Base-by-base conservation (phyloP, 31 red algal species). In the Odonthalia washingtoniensis region DNA sequence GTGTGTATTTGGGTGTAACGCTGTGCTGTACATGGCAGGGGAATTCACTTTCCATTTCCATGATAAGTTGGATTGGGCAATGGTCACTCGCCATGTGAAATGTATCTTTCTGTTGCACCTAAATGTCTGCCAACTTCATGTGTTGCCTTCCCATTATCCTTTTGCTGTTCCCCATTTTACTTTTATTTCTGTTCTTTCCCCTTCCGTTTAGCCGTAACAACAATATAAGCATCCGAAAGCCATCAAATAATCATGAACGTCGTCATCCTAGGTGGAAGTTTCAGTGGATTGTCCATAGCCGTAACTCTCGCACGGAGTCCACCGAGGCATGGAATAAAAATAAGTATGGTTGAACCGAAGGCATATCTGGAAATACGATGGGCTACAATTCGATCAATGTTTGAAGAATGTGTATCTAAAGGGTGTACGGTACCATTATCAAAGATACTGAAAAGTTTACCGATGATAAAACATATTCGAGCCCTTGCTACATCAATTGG, bases 311-410 rank as follows among this genome's bases (percentile, higher is more conserved):
- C 64, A 32, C 76, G 60, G n/a, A 57, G 40, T 17, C 32, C 53
- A 27, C 43, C 80, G 16, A 57, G 53, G 27, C 41, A 85, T 38
- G 45, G 3, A 39, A 60, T 72, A 3, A 35, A 46, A 70, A 91
- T 91, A 33, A 85, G 80, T 27, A 5, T 91, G 32, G 37, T 85
- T 35, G 89, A 91, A 35, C 89, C 89, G 42, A 91, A 91, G 42
- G 38, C 80, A 16, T 91, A 78, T 46, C 43, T 80, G 27, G 73
- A 78, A 46, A 73, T 85, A 46, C 62, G 52, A 40, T 91, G 89
- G 89, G 89, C 89, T 72, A 21, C 89, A 64, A 66, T 91, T 33
- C 89, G 89, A 24, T 70, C 89, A 1, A 69, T 91, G 31, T 91
- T 91, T 46, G 73, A 78, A 46, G 31, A 26, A 18, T 28, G 33